Percentiles rank a stretch among this genome's conserved stretches.
Conservation (phyloP, 129 eudicot species). For the Gnaphalium uliginosum region DNA sequence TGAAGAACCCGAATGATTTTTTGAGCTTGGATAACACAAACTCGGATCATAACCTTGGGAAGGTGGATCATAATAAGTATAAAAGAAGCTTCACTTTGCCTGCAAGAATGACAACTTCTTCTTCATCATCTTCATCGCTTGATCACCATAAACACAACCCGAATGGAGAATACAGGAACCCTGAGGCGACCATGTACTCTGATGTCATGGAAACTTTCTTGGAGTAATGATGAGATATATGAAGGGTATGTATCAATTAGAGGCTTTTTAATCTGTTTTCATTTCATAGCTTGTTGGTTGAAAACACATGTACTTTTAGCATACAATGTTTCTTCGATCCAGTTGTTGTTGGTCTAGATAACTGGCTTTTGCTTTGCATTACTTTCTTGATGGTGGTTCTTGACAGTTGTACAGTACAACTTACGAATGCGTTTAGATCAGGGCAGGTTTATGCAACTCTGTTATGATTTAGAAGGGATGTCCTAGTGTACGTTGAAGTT, state of each 20-base stretch:
- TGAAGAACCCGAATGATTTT: conserved; percentile 69
- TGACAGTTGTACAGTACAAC: background rate
- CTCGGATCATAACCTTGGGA: conserved; percentile 42
- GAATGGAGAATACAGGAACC: conserved; percentile 61
- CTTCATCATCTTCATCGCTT: conserved; percentile 81
- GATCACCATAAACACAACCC: conserved; percentile 63
- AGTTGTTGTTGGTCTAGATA: conserved; percentile 16
- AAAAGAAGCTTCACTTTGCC: conserved; percentile 94
- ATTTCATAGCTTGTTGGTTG: conserved; percentile 35
- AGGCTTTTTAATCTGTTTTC: conserved; percentile 29
- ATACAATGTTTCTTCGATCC: conserved; percentile 30
- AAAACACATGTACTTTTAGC: conserved; percentile 18
- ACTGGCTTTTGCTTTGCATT: conserved; percentile 7
- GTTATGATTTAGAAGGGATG: background rate
- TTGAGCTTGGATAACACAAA: conserved; percentile 77
- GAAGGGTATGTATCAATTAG: conserved; percentile 34
- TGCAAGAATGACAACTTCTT: conserved; percentile 76
- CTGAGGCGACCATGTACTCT: conserved; percentile 71
- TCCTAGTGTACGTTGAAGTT: background rate
- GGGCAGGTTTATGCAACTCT: conserved; percentile 6
- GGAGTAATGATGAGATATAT: conserved; percentile 55
- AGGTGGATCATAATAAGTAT: conserved; percentile 70
- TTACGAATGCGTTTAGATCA: background rate
- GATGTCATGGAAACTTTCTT: conserved; percentile 94
- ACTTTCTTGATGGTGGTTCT: background rate